These are phyloP conservation scores for Calocybe gangraenosa DNA, from an alignment of 768 basidiomycete species.

Conservation along the genomic window DNA sequence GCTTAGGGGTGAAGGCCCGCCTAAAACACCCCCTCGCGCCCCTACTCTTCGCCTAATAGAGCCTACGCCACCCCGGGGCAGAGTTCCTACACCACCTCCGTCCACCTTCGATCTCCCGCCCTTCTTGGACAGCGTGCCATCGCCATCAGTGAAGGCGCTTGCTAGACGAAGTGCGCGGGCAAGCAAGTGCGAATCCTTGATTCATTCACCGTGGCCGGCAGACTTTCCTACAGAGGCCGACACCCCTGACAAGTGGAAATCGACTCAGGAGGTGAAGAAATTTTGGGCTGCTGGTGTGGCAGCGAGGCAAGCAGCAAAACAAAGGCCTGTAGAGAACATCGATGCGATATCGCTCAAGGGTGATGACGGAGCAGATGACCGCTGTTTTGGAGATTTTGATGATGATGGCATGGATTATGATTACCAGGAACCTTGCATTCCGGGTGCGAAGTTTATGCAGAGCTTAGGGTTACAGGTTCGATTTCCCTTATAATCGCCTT, in stretches of 20 bases:
- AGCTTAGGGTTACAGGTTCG: too few relatives aligned
- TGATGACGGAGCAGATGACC: conserved; percentile 4
- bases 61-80: conserved; percentile 1
- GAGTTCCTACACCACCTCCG: neutral
- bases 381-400: conserved; percentile 3
- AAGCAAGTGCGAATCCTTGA: too few relatives aligned
- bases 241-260: too few relatives aligned
- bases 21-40: conserved; percentile 2
- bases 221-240: too few relatives aligned
- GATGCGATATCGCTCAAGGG: neutral
- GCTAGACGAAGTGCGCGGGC: too few relatives aligned
- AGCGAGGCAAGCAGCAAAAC: too few relatives aligned
- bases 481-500: too few relatives aligned
- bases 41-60: neutral
- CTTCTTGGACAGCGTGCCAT: conserved; percentile 6
- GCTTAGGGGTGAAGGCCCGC: neutral
- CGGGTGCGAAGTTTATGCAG: too few relatives aligned
- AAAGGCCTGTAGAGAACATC: neutral
- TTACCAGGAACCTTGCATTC: neutral
- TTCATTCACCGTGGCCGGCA: too few relatives aligned
- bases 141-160: neutral
- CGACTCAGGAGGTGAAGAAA: too few relatives aligned
- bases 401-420: neutral
- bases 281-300: too few relatives aligned
- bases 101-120: neutral